Evolutionary conservation across 345 rosid species (phyloP), one percentile per base, ranked within the genome.

Genomic region (Brassica rapa): DNA sequence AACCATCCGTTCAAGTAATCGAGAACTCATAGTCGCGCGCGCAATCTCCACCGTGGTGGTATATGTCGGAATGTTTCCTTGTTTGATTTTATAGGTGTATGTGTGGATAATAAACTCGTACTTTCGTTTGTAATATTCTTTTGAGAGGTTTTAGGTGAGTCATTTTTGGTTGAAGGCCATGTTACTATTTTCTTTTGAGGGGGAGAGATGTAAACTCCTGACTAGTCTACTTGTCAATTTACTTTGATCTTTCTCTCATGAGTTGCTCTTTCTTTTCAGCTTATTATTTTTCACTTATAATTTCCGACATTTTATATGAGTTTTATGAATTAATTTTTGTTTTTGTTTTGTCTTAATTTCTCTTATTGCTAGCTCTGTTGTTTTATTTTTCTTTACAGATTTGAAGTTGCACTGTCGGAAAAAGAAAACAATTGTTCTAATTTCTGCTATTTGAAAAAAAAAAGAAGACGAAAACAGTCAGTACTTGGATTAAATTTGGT

Each of bases 91-190:
- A 73, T 80, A 80, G 66, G 78, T 62, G 75, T 62, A 53, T 80
- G 67, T 79, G 82, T 79, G 74, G 82, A 79, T 73, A 79, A 73
- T 73, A 73, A 61, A 33, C 74, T 49, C 74, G 30, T 49, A 66
- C 53, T 80, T 74, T 39, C 19, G 16, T 80, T 43, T 74, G 79
- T 80, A 80, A 62, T 80, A 74, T 80, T 78, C 62, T 80, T 68
- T 25, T 35, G 41, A 35, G 49, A n/a, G 66, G 66, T 6, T 66
- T 56, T 67, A 61, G 82, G 33, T 12, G 78, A 73, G 78, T 79
- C 78, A 68, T 79, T 79, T 79, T 79, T 79, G 73, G 73, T 79
- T 67, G 62, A 66, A 72, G 23, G 39, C 62, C 77, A 30, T 46
- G 73, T 79, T 61, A 33, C 73, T 60, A n/a, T 79, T 79, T 60